Percentiles rank a stretch among this genome's conserved stretches.
Evolutionary conservation across 2,329 filamentous ascomycete species (phyloP).

Genomic region (Verticillium tricorpus): DNA sequence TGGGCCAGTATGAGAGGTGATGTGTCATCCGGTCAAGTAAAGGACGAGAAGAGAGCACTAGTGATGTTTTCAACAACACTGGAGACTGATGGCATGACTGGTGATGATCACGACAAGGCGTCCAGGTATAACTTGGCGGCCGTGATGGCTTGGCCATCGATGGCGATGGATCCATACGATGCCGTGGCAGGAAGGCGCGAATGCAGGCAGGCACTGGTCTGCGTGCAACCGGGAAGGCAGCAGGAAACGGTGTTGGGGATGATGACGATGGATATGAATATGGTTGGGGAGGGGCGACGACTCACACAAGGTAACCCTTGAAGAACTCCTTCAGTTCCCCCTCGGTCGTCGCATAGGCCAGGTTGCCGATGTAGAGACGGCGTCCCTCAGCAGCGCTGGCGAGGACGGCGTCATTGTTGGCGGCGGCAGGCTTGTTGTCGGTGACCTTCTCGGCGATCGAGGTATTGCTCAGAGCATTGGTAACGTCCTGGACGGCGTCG

Average conservation of each 20-base stretch:
- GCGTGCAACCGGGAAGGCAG: background rate
- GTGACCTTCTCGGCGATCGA: conserved; percentile 55
- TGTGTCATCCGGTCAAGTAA: background rate
- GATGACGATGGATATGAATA: background rate
- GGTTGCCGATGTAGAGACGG: conserved; percentile 99
- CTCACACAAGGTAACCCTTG: conserved; percentile 98
- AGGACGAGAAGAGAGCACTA: background rate
- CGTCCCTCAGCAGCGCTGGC: conserved; percentile 97
- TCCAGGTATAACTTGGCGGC: no score
- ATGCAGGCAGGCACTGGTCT: conserved; percentile 1
- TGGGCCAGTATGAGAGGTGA: background rate
- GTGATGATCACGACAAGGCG: background rate
- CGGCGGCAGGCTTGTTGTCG: conserved; percentile 38
- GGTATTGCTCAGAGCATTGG: conserved; percentile 68
- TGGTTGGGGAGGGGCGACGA: conserved; percentile 22
- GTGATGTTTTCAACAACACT: background rate
- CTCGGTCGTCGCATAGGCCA: conserved; percentile 99
- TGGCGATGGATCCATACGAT: no score
- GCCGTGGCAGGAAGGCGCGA: background rate
- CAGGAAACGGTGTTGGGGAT: background rate
- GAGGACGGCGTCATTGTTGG: conserved; percentile 85
- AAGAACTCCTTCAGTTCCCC: conserved; percentile 99
- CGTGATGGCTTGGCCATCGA: no score
- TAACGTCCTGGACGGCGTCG: conserved; percentile 72
- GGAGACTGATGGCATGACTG: background rate